Evolutionary conservation across 2,329 filamentous ascomycete genomes (phyloP).

Genomic region (Colletotrichum tamarilloi): DNA sequence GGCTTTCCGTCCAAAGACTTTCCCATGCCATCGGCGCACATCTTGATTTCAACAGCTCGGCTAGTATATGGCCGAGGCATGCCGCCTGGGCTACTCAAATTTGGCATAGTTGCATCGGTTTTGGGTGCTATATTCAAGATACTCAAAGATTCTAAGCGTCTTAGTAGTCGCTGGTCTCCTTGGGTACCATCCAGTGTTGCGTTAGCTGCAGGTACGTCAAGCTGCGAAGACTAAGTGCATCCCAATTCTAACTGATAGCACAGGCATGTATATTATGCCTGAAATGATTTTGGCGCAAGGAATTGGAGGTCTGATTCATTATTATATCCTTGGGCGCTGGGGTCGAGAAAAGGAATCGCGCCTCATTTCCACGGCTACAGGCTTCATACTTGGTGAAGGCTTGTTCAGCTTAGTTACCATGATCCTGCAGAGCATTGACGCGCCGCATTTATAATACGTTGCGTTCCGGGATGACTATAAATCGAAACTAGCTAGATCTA

Average conservation of each 20-base stretch:
- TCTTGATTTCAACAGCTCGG: not conserved
- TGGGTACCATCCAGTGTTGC: constrained; percentile 1
- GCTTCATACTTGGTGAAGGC: not conserved
- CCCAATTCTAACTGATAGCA: not conserved
- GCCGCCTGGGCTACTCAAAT: not conserved
- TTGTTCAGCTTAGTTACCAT: not conserved
- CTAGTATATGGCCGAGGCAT: not conserved
- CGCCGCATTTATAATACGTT: not conserved
- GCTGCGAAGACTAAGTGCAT: not conserved
- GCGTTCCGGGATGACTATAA: not conserved
- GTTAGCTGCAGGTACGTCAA: not conserved
- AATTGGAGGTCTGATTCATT: not conserved
- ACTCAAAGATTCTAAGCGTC: not conserved
- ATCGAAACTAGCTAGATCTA: not conserved
- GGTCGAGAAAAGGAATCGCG: not conserved
- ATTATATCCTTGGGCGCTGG: not conserved
- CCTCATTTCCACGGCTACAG: not conserved
- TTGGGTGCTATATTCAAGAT: not conserved
- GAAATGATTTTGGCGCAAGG: not conserved
- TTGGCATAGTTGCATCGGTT: not conserved
- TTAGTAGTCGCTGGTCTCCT: not conserved
- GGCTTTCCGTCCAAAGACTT: not conserved
- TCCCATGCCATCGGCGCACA: constrained; percentile 8
- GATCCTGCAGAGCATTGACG: not conserved
- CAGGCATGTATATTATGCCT: not conserved